phyloP scores from a whole-genome alignment of 495 filamentous ascomycete species.

The Astrothelium subdiscretum region DNA sequence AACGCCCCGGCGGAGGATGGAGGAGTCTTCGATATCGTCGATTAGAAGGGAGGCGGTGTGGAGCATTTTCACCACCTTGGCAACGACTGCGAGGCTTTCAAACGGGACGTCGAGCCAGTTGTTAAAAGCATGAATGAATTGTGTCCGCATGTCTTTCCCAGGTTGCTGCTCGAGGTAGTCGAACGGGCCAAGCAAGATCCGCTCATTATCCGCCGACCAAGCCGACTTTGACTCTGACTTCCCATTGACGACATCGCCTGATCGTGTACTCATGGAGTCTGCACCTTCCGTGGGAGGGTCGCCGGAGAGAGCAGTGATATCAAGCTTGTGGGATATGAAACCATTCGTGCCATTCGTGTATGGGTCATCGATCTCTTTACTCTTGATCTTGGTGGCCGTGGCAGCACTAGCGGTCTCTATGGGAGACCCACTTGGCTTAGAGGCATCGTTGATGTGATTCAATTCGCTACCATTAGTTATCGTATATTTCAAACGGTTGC shows the following conservation, averaged over 20 bases:
- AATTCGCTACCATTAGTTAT: background rate
- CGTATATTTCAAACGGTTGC: background rate
- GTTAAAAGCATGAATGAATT: constrained; percentile 84
- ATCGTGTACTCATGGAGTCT: background rate
- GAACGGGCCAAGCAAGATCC: constrained; percentile 72
- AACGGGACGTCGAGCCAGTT: constrained; percentile 78
- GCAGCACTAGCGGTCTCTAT: background rate
- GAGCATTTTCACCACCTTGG: constrained; percentile 83
- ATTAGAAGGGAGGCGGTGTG: constrained; percentile 89
- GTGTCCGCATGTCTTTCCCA: constrained; percentile 81
- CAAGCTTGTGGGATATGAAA: background rate
- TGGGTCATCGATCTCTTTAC: background rate
- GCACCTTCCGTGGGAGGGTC: background rate
- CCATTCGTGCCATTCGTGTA: background rate
- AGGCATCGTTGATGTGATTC: background rate
- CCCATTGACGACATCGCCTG: background rate
- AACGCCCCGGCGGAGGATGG: constrained; percentile 70
- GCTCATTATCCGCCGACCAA: constrained; percentile 31
- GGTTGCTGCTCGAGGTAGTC: constrained; percentile 79
- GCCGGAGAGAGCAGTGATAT: background rate
- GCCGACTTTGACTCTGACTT: background rate
- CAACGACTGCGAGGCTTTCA: constrained; percentile 68
- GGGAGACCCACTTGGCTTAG: background rate
- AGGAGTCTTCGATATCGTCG: constrained; percentile 65
- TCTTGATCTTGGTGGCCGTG: background rate